Percentiles rank a stretch among this genome's conserved stretches.
Conservation (phyloP, 2,329 filamentous ascomycete genomes). For the Aphanocladium album region DNA sequence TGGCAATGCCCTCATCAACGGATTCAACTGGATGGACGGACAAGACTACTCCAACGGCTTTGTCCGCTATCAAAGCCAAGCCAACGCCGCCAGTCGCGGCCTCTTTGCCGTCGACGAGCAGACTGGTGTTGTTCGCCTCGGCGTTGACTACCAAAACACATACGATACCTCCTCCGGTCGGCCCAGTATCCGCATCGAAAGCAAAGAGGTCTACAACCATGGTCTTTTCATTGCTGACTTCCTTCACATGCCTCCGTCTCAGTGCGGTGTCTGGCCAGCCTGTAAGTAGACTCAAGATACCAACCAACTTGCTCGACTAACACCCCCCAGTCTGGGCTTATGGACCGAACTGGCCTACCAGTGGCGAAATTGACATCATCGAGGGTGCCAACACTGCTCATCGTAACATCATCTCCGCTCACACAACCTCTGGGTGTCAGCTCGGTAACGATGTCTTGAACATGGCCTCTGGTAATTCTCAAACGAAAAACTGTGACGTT, state of each 20-base stretch:
- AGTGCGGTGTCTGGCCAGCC: constrained; percentile 70
- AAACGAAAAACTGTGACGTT: constrained; percentile 31
- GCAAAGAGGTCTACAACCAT: constrained; percentile 57
- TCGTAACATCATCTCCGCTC: constrained; percentile 56
- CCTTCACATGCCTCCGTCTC: constrained; percentile 64
- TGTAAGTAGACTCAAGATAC: constrained; percentile 38
- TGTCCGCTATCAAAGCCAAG: constrained; percentile 48
- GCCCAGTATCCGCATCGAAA: constrained; percentile 61
- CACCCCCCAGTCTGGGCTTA: constrained; percentile 45
- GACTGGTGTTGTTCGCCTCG: constrained; percentile 39
- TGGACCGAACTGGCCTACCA: constrained; percentile 53
- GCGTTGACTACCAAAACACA: constrained; percentile 37
- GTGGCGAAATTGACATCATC: constrained; percentile 65
- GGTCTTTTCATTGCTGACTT: constrained; percentile 70
- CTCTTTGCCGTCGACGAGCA: constrained; percentile 38
- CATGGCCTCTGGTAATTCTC: constrained; percentile 8
- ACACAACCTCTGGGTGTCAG: constrained; percentile 43
- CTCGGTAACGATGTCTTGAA: constrained; percentile 12
- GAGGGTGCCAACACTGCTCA: constrained; percentile 62
- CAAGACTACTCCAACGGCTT: constrained; percentile 62
- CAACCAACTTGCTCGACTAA: not conserved
- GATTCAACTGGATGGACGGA: constrained; percentile 46
- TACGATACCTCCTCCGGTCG: constrained; percentile 38
- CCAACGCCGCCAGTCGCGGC: constrained; percentile 33
- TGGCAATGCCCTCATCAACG: constrained; percentile 38